Conservation (phyloP, 768 basidiomycete species). For the Heimioporus sp. region DNA sequence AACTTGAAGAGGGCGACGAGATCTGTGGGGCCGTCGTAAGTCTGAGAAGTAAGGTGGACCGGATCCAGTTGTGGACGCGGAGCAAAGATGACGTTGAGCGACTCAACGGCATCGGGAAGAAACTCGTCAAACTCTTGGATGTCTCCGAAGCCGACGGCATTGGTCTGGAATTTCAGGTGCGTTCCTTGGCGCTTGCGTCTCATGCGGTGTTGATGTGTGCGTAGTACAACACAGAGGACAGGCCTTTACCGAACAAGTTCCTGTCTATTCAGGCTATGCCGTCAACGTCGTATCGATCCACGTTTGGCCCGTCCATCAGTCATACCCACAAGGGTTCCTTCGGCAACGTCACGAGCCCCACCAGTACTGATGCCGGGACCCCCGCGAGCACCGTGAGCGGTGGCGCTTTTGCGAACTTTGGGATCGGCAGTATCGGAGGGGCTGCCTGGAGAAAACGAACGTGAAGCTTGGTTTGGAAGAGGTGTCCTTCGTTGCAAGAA, state of each 20-base stretch:
- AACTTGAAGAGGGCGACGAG: slow-evolving; percentile 66
- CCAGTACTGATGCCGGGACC: slow-evolving; percentile 17
- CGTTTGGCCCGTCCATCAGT: slow-evolving; percentile 46
- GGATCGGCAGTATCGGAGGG: slow-evolving; percentile 41
- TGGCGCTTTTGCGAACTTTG: slow-evolving; percentile 49
- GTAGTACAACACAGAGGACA: slow-evolving; percentile 86
- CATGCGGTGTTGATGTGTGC: neutral
- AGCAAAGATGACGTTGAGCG: slow-evolving; percentile 82
- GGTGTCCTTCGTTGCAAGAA: neutral
- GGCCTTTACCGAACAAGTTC: slow-evolving; percentile 80
- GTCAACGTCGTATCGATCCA: slow-evolving; percentile 60
- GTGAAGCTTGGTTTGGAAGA: slow-evolving; percentile 13
- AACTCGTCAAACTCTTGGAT: slow-evolving; percentile 78
- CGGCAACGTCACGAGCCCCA: slow-evolving; percentile 19
- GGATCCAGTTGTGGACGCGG: slow-evolving; percentile 91
- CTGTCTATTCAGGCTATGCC: slow-evolving; percentile 75
- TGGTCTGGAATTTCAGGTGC: slow-evolving; percentile 87
- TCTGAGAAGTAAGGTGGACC: slow-evolving; percentile 79
- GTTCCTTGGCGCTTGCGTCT: slow-evolving; percentile 15
- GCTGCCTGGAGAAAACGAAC: slow-evolving; percentile 24
- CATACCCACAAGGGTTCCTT: slow-evolving; percentile 23
- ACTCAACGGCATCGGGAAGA: slow-evolving; percentile 82
- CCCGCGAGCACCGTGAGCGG: slow-evolving; percentile 28
- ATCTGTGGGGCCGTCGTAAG: slow-evolving; percentile 89
- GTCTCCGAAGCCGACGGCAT: slow-evolving; percentile 82